Percentiles rank a stretch among this genome's conserved stretches.
These are phyloP conservation scores for Adenanthera pavonina DNA, from an alignment of 306 rosid species.

Conservation along the genomic window DNA sequence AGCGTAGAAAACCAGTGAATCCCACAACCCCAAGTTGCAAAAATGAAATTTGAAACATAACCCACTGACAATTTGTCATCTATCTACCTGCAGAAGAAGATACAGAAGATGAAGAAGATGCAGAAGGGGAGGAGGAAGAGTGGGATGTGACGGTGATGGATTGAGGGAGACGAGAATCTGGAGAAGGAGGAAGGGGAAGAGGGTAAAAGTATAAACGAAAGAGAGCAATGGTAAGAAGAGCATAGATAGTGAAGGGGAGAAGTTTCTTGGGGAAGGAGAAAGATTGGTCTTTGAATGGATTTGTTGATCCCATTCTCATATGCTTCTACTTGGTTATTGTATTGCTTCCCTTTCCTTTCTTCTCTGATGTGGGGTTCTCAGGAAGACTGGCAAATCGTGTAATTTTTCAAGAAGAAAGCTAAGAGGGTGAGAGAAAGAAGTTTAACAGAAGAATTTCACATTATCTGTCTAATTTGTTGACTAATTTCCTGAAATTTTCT, in stretches of 20 bases:
- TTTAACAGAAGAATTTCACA: constrained; percentile 12
- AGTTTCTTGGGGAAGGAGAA: constrained; percentile 51
- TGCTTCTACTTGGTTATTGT: neutral
- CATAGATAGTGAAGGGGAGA: constrained; percentile 63
- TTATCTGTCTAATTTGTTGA: constrained; percentile 31
- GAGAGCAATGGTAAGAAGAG: constrained; percentile 68
- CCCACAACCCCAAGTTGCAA: constrained; percentile 20
- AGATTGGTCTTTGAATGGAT: constrained; percentile 56
- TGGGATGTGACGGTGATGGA: constrained; percentile 41
- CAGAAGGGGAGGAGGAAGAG: constrained; percentile 30
- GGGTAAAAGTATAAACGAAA: constrained; percentile 71
- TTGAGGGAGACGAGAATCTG: constrained; percentile 47
- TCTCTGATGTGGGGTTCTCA: neutral
- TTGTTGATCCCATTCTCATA: constrained; percentile 52
- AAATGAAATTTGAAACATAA: constrained; percentile 23
- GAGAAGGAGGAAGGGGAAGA: constrained; percentile 45
- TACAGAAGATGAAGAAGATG: constrained; percentile 28
- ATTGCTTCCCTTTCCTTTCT: neutral
- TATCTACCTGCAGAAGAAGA: constrained; percentile 45
- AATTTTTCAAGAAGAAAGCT: neutral
- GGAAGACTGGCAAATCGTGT: neutral
- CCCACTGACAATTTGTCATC: neutral
- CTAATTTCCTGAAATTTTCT: constrained; percentile 12
- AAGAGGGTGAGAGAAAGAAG: neutral
- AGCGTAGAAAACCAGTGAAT: neutral